Evolutionary conservation across 2,329 filamentous ascomycete species (phyloP), one percentile per base, ranked within the genome.

Genomic region (Monilinia fructicola): DNA sequence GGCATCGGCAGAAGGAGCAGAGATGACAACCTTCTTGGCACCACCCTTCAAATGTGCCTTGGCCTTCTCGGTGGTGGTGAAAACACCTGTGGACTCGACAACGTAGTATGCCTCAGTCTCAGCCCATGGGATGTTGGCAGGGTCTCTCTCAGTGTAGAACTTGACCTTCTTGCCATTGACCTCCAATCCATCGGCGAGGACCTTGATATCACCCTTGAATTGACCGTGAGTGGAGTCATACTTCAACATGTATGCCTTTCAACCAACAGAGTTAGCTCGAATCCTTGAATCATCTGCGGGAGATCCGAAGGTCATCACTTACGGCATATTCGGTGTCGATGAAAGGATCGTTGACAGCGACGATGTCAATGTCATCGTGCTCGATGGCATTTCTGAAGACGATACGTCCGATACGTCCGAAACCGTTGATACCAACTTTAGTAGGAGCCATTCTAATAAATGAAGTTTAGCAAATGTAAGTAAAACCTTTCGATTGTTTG

Each of bases 281-380:
- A 52, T 61, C 66, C 26, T 26, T 40, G 11, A 3, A 1, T 42
- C 42, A 65, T 59, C 46, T 48, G 64, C 48, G 64, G 53, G 53
- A 52, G 14, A 26, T 61, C 38, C 50, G 66, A 68, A 65, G 65
- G 66, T 48, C 60, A 60, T 68, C 54, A 90, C 93, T 85, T 89
- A 97, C 94, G 81, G 95, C 95, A 84, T 98, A 98, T 82, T 93
- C 84, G 78, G 91, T 87, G 84, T 97, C 93, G 84, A 99, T 98
- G 90, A 99, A 98, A 77, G 95, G 95, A 82, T 98, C 95, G 87
- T 99, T 98, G 84, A 97, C 92, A 77, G 95, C 94, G 78, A 97
- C 92, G 77, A 99, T 86, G 77, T 97, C 87, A 79, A 98, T 91
- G 69, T 96, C 90, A 77, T 86, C 82, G 84, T 94, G 90, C 88